Base-by-base conservation (phyloP, 805 yeast genomes). In the Lachancea sp. region DNA sequence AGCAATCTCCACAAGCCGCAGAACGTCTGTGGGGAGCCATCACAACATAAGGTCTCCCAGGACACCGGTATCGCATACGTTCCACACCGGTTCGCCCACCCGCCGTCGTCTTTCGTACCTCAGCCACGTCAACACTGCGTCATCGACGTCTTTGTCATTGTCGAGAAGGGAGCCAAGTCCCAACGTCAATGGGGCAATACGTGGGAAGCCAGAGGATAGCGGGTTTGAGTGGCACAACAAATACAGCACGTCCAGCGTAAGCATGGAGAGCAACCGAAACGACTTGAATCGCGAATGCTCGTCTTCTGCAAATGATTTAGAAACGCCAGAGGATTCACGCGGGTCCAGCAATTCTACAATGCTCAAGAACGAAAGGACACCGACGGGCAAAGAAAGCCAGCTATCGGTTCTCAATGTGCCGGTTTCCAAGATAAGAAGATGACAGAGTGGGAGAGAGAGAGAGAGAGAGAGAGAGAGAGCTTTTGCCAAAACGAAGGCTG, bases 371-470 rank as follows among this genome's bases (percentile, higher is more conserved):
- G 19, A 20, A 2, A 41, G 20, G 31, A 12, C 25, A 25, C 39
- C 5, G 16, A 11, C 41, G 2, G 27, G 27, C 10, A 35, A 49
- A 15, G 46, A 54, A 34, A 51, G 56, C 18, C 50, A 52, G 30
- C 37, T 59, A 7, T 54, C 66, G 8, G 42, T 62, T 11, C 45
- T 58, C 25, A 58, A 55, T 46, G 59, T 53, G 47, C 67, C 59
- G 41, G 58, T 53, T 35, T 51, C 65, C 22, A 63, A 52, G 46
- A 46, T 59, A 30, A 54, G 65, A 41, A 49, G 44, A 34, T 48
- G 45, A 41, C n/a, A n/a, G n/a, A n/a, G n/a, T n/a, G n/a, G n/a
- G n/a, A n/a, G n/a, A n/a, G n/a, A n/a, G n/a, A n/a, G n/a, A n/a
- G n/a, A n/a, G n/a, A n/a, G n/a, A n/a, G n/a, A n/a, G n/a, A n/a